Evolutionary conservation across 148 eudicot genomes (phyloP).

Genomic region (Cornus kousa): DNA sequence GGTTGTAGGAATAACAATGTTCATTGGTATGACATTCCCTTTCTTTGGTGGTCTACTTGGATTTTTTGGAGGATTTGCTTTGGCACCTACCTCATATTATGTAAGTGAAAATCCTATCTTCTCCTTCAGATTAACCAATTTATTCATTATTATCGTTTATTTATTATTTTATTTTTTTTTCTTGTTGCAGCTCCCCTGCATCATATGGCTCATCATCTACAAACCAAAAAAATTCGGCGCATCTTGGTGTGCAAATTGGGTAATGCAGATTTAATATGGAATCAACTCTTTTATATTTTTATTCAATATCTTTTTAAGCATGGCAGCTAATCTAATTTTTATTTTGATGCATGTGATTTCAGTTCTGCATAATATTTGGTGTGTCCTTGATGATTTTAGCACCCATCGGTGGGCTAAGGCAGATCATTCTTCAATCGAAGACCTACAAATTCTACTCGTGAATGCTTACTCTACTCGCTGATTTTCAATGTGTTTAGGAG

Average conservation of each 20-base stretch:
- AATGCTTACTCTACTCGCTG: background rate
- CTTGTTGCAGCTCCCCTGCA: conserved; percentile 44
- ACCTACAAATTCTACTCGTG: conserved; percentile 38
- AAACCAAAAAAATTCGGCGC: conserved; percentile 43
- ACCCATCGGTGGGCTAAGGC: conserved; percentile 57
- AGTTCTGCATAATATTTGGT: conserved; percentile 46
- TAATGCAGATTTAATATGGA: conserved; percentile 11
- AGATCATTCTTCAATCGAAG: conserved; percentile 29
- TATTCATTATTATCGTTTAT: background rate
- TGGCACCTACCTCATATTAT: conserved; percentile 69
- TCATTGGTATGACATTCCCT: conserved; percentile 55
- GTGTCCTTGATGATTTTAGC: conserved; percentile 45
- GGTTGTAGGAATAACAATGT: conserved; percentile 50
- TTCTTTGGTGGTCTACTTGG: conserved; percentile 76
- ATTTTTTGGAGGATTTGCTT: conserved; percentile 75
- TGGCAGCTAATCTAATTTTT: background rate
- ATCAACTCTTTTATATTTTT: background rate
- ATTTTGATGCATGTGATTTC: conserved; percentile 2
- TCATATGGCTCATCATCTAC: conserved; percentile 42
- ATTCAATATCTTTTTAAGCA: background rate
- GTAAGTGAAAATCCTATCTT: conserved; percentile 31
- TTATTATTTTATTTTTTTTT: no score
- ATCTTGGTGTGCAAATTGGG: conserved; percentile 48
- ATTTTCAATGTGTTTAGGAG: no score
- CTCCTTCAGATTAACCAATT: background rate